These are phyloP conservation scores for Apiospora aurea DNA, from an alignment of 2,329 filamentous ascomycete genomes.

Conservation along the genomic window DNA sequence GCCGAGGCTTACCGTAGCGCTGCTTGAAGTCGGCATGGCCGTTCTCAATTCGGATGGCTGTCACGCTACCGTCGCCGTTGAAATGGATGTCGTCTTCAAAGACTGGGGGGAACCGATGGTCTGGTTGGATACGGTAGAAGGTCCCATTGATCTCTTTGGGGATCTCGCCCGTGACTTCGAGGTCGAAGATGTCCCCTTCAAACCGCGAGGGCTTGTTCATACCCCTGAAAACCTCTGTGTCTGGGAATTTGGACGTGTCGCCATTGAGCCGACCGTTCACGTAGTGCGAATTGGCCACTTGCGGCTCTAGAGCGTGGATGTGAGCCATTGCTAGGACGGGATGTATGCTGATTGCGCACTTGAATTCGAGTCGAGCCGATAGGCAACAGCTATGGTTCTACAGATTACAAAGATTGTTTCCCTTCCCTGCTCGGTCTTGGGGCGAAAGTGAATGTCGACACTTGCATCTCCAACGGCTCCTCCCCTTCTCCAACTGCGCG, in stretches of 20 bases:
- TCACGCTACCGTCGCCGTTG: slow-evolving; percentile 47
- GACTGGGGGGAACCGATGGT: slow-evolving; percentile 60
- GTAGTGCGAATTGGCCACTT: slow-evolving; percentile 41
- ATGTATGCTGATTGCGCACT: not conserved
- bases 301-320: slow-evolving; percentile 44
- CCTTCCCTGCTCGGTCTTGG: not conserved
- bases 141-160: slow-evolving; percentile 54
- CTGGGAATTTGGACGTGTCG: slow-evolving; percentile 42
- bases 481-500: not conserved
- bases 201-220: slow-evolving; percentile 49
- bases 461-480: not conserved
- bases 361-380: not conserved
- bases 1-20: slow-evolving; percentile 38
- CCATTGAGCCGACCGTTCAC: slow-evolving; percentile 39
- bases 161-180: slow-evolving; percentile 51
- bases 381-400: not conserved
- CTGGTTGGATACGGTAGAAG: slow-evolving; percentile 59
- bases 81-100: slow-evolving; percentile 58
- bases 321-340: slow-evolving; percentile 42
- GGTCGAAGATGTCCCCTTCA: slow-evolving; percentile 48
- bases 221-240: slow-evolving; percentile 43
- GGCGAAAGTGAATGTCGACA: not conserved
- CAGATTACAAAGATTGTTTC: not conserved
- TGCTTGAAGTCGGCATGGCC: slow-evolving; percentile 52
- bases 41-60: slow-evolving; percentile 48